These are phyloP conservation scores for Lobosporangium transversale DNA, from an alignment of 192 early-diverging fungal species.

Conservation along the genomic window DNA sequence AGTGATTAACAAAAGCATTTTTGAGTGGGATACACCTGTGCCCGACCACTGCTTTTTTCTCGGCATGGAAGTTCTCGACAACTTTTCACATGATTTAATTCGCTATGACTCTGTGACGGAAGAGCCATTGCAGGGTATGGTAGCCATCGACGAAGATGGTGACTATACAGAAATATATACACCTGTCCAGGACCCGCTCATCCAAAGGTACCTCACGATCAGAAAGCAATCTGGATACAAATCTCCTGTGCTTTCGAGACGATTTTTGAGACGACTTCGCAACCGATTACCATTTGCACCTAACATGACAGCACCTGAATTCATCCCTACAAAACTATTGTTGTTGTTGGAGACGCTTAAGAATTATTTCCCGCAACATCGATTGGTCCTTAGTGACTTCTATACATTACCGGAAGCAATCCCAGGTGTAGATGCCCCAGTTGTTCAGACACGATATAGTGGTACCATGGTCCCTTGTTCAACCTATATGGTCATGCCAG, in stretches of 20 bases:
- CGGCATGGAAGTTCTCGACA: constrained; percentile 98
- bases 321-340: constrained; percentile 88
- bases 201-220: constrained; percentile 73
- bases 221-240: constrained; percentile 69
- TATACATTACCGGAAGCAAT: constrained; percentile 84
- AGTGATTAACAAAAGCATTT: constrained; percentile 91
- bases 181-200: constrained; percentile 78
- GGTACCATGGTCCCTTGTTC: constrained; percentile 94
- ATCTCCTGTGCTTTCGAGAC: constrained; percentile 67
- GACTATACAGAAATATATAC: constrained; percentile 91
- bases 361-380: constrained; percentile 85
- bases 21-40: constrained; percentile 85
- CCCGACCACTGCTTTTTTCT: constrained; percentile 88
- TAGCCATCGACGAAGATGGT: constrained; percentile 81
- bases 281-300: constrained; percentile 81
- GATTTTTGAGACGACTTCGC: constrained; percentile 63
- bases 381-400: constrained; percentile 92
- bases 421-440: constrained; percentile 84
- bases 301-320: constrained; percentile 88
- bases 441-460: constrained; percentile 93
- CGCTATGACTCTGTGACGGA: constrained; percentile 82
- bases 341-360: constrained; percentile 80
- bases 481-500: constrained; percentile 96
- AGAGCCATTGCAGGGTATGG: constrained; percentile 83
- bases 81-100: constrained; percentile 95